Evolutionary conservation across 2,329 filamentous ascomycete species (phyloP), one percentile per base, ranked within the genome.

Genomic region (Sordariomycetes sp.): DNA sequence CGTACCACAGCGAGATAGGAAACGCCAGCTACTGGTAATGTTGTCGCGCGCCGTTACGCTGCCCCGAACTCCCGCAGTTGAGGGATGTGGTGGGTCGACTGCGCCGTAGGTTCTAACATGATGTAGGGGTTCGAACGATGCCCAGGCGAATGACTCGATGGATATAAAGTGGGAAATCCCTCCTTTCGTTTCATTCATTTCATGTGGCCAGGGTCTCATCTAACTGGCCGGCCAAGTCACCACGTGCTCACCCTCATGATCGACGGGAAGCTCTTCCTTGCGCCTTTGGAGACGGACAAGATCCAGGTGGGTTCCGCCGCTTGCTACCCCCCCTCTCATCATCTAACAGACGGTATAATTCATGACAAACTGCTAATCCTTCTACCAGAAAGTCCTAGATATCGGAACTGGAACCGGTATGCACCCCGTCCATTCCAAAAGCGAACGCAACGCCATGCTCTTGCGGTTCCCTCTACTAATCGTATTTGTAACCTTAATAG

Each of bases 381-480:
- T 18, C 4, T n/a, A 11, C 18, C 34, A 63, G 61, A 64, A 57
- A 48, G 59, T 62, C 1, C 65, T 82, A 20, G 78, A 81, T 60
- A 68, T 82, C 10, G 78, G 79, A 50, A 83, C 80, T 3, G 82
- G 81, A 32, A 79, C 79, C 1, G 80, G 80, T 55, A 55, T 10
- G 37, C 14, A 4, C 37, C 35, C 7, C 4, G 8, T 32, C 28
- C 28, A 32, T 32, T 32, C 28, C 28, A 32, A 32, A 32, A 8
- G 28, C 4, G 4, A 32, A 32, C 7, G 35, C 14, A 8, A 37
- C 7, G 35, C 35, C 11, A 68, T 16, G 12, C 11, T n/a, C 14
- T 40, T 40, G n/a, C n/a, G n/a, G n/a, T n/a, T n/a, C n/a, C 24
- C 18, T 52, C 18, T 3, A 28, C 50, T 53, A 28, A 53, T 24